phyloP scores from a whole-genome alignment of 345 rosid species.

The Citrus reticulata region DNA sequence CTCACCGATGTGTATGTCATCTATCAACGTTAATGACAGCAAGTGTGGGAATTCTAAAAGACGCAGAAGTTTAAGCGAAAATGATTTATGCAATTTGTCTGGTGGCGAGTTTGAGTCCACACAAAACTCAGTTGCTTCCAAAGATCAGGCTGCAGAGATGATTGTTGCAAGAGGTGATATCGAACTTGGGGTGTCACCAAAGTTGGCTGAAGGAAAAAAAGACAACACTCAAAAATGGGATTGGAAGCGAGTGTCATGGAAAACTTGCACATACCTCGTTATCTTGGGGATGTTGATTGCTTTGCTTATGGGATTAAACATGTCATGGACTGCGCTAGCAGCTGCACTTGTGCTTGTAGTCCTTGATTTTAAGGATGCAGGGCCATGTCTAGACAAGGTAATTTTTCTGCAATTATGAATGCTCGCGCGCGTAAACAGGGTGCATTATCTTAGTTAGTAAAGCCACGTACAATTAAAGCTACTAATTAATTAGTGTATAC shows the following conservation, averaged over 20 bases:
- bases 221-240: neutral
- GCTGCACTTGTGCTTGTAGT: conserved; percentile 1
- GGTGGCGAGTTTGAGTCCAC: neutral
- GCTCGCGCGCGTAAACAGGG: too few relatives aligned
- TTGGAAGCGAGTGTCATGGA: neutral
- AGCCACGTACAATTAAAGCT: too few relatives aligned
- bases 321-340: neutral
- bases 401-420: neutral
- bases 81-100: neutral
- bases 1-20: neutral
- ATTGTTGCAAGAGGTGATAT: neutral
- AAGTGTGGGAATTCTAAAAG: neutral
- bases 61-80: neutral
- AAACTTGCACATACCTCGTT: neutral
- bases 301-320: neutral
- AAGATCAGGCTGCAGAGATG: neutral
- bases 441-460: too few relatives aligned
- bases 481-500: neutral
- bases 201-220: neutral
- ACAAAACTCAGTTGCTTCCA: neutral
- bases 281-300: neutral
- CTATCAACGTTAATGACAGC: neutral
- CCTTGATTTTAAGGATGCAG: conserved; percentile 5
- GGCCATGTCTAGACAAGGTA: neutral
- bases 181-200: neutral